Percentiles rank a stretch among this genome's conserved stretches.
These are phyloP conservation scores for Fusarium penzigii DNA, from an alignment of 2,329 filamentous ascomycete genomes.

Conservation along the genomic window DNA sequence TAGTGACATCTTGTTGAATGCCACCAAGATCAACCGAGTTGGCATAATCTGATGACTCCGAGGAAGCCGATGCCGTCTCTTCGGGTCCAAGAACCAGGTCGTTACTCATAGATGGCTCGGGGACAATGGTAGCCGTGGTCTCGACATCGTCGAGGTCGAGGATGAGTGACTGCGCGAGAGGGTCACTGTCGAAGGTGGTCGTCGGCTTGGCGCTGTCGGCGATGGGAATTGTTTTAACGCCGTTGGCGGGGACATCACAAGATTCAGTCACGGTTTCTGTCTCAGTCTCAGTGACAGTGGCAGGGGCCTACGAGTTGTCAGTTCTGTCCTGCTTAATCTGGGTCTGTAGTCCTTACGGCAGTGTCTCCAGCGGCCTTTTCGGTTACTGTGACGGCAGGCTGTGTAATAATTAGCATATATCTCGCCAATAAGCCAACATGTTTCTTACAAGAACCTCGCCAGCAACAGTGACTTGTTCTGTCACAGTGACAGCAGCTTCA, in stretches of 20 bases:
- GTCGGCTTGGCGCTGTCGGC: slow-evolving; percentile 26
- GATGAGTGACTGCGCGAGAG: slow-evolving; percentile 9
- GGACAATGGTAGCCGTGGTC: slow-evolving; percentile 11
- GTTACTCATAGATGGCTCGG: slow-evolving; percentile 15
- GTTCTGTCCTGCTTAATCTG: background rate
- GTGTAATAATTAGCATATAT: background rate
- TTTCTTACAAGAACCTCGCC: slow-evolving; percentile 21
- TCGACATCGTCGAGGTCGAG: background rate
- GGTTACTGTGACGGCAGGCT: background rate
- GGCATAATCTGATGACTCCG: slow-evolving; percentile 4
- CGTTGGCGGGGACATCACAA: slow-evolving; percentile 11
- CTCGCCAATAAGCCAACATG: background rate
- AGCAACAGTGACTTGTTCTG: slow-evolving; percentile 11
- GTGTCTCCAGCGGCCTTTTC: background rate
- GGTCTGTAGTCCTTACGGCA: background rate
- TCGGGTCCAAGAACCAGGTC: slow-evolving; percentile 25
- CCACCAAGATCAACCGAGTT: slow-evolving; percentile 27
- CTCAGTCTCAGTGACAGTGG: slow-evolving; percentile 23
- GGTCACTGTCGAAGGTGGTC: slow-evolving; percentile 29
- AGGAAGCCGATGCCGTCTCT: background rate
- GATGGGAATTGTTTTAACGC: slow-evolving; percentile 35
- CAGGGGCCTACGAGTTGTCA: slow-evolving; percentile 10
- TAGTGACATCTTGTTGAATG: slow-evolving; percentile 17
- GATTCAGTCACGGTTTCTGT: slow-evolving; percentile 8
- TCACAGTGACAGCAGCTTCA: slow-evolving; percentile 10